A percentile compares a stretch with the other conserved stretches of the same genome.
These are phyloP conservation scores for Pulveroboletus frians DNA, from an alignment of 768 basidiomycete species.

Conservation along the genomic window DNA sequence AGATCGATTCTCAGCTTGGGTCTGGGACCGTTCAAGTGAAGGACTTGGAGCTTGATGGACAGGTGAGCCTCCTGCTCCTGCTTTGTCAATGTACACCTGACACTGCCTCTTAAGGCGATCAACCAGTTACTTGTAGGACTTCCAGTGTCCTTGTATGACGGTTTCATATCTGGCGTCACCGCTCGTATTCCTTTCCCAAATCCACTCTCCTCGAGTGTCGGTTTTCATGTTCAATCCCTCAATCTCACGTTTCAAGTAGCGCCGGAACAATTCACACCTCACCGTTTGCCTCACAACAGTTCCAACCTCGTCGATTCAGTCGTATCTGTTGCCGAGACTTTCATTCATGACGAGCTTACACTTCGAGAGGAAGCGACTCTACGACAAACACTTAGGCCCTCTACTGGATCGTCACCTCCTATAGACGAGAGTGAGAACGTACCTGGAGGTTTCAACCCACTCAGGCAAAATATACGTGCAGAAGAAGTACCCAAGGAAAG, in stretches of 20 bases:
- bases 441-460: constrained; percentile 67
- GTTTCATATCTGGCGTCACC: constrained; percentile 68
- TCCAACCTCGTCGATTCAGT: constrained; percentile 69
- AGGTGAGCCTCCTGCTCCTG: constrained; percentile 44
- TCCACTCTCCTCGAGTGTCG: constrained; percentile 67
- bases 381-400: constrained; percentile 60
- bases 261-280: constrained; percentile 15
- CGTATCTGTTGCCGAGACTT: constrained; percentile 79
- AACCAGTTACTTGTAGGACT: constrained; percentile 61
- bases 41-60: constrained; percentile 71
- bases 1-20: constrained; percentile 92
- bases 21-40: constrained; percentile 84
- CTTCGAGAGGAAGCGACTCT: constrained; percentile 66
- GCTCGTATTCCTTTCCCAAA: constrained; percentile 84
- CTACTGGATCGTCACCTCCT: constrained; percentile 25
- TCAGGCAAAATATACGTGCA: constrained; percentile 27
- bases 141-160: constrained; percentile 65
- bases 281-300: constrained; percentile 10
- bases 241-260: constrained; percentile 59
- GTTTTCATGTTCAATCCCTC: constrained; percentile 62
- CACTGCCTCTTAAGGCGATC: constrained; percentile 54
- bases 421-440: constrained; percentile 41
- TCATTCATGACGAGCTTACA: constrained; percentile 78
- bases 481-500: constrained; percentile 33
- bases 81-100: constrained; percentile 12